Base-by-base conservation (phyloP, 2,329 filamentous ascomycete genomes). In the Coniochaeta pulveracea region DNA sequence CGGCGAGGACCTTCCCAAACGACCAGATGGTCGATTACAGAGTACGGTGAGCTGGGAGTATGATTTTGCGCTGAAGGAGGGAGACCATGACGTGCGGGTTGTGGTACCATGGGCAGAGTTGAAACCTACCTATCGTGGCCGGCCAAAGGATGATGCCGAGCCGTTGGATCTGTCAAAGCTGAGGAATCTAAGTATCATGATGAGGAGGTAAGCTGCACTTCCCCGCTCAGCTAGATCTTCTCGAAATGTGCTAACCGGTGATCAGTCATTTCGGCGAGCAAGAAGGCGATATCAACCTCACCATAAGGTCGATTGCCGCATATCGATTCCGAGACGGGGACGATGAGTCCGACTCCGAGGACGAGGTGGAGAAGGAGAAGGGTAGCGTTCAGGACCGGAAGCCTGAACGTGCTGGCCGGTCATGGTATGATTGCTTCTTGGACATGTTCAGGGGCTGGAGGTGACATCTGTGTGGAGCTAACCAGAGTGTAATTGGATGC, bases 151-250 rank as follows among this genome's bases (percentile, higher is more conserved):
- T 12, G 75, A 80, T 54, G 71, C 71, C 0, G 52, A 63, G 36
- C 63, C 68, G 5, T 51, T 91, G 43, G 61, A 85, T 44, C 46
- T 69, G 40, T 61, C 60, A 30, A 60, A 61, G 26, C 61, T 91
- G 24, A 80, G 72, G 55, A 64, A 80, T 29, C 60, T 89, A 19
- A 78, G 76, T 33, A 63, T 91, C 38, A 88, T 91, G 84, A 81
- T 82, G 65, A 62, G 85, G 51, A 91, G 84, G 83, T 85, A 21
- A 19, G 10, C 22, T 33, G 11, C 17, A 2, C 26, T 3, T n/a
- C 10, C 16, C 6, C 16, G 26, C 11, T 17, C 3, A 10, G n/a
- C n/a, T 27, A 10, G 14, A 7, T 27, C 6, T 14, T 14, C 25
- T 6, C 14, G 25, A 27, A 14, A 15, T 27, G 7, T 35, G 24